Evolutionary conservation across 345 rosid genomes (phyloP).

Genomic region (Anacardium occidentale): DNA sequence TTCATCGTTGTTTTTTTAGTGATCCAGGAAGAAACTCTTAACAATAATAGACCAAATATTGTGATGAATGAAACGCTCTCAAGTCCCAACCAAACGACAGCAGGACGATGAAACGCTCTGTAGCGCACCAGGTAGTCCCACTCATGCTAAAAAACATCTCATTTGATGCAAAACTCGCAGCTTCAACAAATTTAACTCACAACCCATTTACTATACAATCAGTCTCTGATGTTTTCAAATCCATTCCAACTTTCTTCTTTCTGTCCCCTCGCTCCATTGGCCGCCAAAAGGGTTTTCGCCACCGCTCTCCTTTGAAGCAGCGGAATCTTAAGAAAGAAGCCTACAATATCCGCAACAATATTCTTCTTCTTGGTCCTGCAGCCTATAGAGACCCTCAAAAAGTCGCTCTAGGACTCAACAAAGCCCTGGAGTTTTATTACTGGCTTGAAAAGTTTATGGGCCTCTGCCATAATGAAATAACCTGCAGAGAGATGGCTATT

Average conservation of each 20-base stretch:
- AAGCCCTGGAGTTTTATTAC: slow-evolving; percentile 64
- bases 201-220: slow-evolving; percentile 42
- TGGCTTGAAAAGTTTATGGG: slow-evolving; percentile 52
- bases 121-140: slow-evolving; percentile 42
- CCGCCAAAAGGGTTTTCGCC: slow-evolving; percentile 67
- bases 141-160: slow-evolving; percentile 59
- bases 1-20: background rate
- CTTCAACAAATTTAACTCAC: slow-evolving; percentile 29
- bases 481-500: slow-evolving; percentile 74
- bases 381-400: slow-evolving; percentile 66
- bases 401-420: slow-evolving; percentile 51
- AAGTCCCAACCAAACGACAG: background rate
- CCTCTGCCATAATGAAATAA: slow-evolving; percentile 56
- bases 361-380: slow-evolving; percentile 61
- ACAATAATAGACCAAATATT: too few species aligned
- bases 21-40: too few species aligned
- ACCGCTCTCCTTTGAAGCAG: slow-evolving; percentile 69
- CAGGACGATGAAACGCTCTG: slow-evolving; percentile 18
- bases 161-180: slow-evolving; percentile 53
- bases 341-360: slow-evolving; percentile 29
- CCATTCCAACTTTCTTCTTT: slow-evolving; percentile 70
- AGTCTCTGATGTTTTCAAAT: slow-evolving; percentile 59
- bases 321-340: slow-evolving; percentile 52
- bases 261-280: slow-evolving; percentile 73
- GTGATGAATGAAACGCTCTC: too few species aligned